Percentiles rank a stretch among this genome's conserved stretches.
Conservation (phyloP, 1,139 yeast genomes). For the Scheffersomyces illinoinensis region DNA sequence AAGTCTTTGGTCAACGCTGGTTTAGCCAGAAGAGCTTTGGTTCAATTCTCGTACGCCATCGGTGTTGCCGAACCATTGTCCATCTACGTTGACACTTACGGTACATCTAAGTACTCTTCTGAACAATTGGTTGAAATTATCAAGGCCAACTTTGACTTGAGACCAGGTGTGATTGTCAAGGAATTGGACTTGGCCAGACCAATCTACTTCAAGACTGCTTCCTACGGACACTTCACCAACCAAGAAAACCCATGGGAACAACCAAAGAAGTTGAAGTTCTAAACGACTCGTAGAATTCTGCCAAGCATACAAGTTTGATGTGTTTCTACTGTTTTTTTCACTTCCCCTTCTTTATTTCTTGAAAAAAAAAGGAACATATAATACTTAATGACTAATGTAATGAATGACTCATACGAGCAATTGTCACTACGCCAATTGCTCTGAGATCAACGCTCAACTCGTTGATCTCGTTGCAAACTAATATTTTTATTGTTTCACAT, state of each 20-base stretch:
- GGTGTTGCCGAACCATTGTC: conserved; percentile 99
- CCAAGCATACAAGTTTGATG: conserved; percentile 4
- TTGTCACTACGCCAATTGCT: conserved; percentile 8
- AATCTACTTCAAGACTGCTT: conserved; percentile 97
- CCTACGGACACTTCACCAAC: conserved; percentile 99
- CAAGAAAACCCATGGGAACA: conserved; percentile 98
- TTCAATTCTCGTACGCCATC: conserved; percentile 98
- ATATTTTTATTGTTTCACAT: conserved; percentile 10
- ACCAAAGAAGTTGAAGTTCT: conserved; percentile 84
- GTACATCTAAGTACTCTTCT: conserved; percentile 88
- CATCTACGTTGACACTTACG: conserved; percentile 95
- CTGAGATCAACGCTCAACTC: conserved; percentile 53
- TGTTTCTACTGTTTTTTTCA: not conserved
- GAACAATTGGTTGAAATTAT: conserved; percentile 89
- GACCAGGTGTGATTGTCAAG: conserved; percentile 98
- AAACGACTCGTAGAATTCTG: conserved; percentile 21
- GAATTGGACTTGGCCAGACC: conserved; percentile 98
- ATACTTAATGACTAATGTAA: conserved; percentile 46
- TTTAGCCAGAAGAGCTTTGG: conserved; percentile 95
- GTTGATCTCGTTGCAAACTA: conserved; percentile 26
- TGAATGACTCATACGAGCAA: conserved; percentile 29
- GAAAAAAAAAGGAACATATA: conserved; percentile 8
- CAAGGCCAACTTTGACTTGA: conserved; percentile 92
- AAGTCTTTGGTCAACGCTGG: conserved; percentile 95
- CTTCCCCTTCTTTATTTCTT: not conserved